A percentile compares a stretch with the other conserved stretches of the same genome.
Conservation (phyloP, 345 rosid species). For the Boechera stricta region DNA sequence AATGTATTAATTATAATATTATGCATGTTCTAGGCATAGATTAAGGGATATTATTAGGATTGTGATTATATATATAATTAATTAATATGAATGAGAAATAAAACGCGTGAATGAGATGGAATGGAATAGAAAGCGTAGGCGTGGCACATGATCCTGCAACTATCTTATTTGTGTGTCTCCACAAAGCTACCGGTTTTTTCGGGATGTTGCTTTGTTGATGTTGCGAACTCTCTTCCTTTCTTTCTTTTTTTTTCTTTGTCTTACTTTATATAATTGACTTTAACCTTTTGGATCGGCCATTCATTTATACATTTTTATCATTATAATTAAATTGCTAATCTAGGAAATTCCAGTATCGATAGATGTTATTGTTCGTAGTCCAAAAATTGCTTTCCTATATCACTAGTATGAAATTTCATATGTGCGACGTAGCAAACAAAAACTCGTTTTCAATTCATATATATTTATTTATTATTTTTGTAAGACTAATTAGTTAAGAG, state of each 20-base stretch:
- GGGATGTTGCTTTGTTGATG: slow-evolving; percentile 43
- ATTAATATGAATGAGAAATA: background rate
- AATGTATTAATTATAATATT: slow-evolving; percentile 23
- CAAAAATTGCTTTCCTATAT: background rate
- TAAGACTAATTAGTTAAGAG: slow-evolving; percentile 1
- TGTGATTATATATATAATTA: slow-evolving; percentile 8
- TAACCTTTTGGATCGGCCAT: slow-evolving; percentile 13
- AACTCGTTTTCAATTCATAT: background rate
- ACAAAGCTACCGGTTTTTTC: slow-evolving; percentile 44
- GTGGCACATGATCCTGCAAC: slow-evolving; percentile 48
- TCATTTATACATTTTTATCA: background rate
- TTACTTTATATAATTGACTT: background rate
- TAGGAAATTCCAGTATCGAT: background rate
- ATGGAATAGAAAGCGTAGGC: slow-evolving; percentile 43
- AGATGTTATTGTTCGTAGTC: background rate
- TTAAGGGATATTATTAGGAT: slow-evolving; percentile 47
- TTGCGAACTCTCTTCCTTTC: slow-evolving; percentile 37
- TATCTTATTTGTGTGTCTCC: slow-evolving; percentile 44
- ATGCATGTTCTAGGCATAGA: slow-evolving; percentile 46
- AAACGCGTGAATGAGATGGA: slow-evolving; percentile 48
- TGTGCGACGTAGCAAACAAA: background rate
- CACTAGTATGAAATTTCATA: background rate
- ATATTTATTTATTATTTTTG: background rate
- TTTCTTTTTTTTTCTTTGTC: background rate
- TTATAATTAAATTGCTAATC: slow-evolving; percentile 4